Evolutionary conservation across 2,329 filamentous ascomycete species (phyloP), one percentile per base, ranked within the genome.

Genomic region (Penicillium sp.): DNA sequence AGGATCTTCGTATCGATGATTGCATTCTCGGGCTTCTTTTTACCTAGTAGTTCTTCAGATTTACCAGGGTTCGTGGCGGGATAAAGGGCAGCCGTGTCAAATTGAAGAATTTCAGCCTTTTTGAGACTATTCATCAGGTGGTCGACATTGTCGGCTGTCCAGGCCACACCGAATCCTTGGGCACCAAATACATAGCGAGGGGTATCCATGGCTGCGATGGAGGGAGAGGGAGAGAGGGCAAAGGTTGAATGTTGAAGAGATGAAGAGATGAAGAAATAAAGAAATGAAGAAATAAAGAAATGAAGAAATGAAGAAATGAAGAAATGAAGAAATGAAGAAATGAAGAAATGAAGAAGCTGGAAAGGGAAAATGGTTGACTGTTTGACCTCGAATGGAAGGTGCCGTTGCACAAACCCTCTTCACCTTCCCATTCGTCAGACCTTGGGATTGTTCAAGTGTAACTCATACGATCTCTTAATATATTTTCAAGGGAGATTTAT

Each of bases 71-170:
- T 50, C 5, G 51, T 50, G 4, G 45, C 51, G 8, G 51, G 51
- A 39, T 54, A 49, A 10, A 54, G 29, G 16, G 52, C 52, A 37
- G 52, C 52, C 1, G 52, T 54, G 10, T 54, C 52, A 6, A 54
- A 54, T 4, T 40, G 45, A 14, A 29, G 3, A 10, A 54, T 50
- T n/a, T 5, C 37, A 26, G 44, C 37, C 26, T 43, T 13, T 1
- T 16, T 31, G 20, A 54, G 37, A 16, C 34, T 32, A 5, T 9
- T 26, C 37, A 54, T 54, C 18, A 54, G n/a, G 5, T 26, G 37
- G 37, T 54, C 37, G 1, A 50, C 22, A 22, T 43, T 54, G 20
- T 34, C 29, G 18, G 24, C n/a, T 9, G 37, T 34, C 52, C 52
- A 50, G 13, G 52, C 37, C 2, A 26, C 35, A 9, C 52, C 37